These are phyloP conservation scores for Marchantia paleacea DNA, from an alignment of 225 moss, liverwort and hornwort species.

Conservation along the genomic window DNA sequence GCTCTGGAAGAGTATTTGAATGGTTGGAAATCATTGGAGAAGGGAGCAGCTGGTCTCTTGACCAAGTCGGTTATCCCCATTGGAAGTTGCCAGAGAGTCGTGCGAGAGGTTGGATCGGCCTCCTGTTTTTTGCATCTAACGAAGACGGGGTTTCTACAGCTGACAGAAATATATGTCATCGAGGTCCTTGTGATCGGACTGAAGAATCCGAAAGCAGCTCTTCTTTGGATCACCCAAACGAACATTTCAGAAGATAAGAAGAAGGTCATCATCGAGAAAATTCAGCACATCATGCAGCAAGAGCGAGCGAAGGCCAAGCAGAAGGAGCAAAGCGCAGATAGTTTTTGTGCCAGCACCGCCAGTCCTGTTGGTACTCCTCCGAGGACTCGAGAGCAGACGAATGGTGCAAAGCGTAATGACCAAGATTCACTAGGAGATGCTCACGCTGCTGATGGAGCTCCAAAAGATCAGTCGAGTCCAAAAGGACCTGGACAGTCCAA, in stretches of 20 bases:
- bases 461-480: not conserved
- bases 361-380: not conserved
- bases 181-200: conserved; percentile 36
- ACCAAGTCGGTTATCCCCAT: not conserved
- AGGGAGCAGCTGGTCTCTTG: conserved; percentile 6
- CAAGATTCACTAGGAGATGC: not conserved
- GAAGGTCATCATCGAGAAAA: not conserved
- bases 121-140: conserved; percentile 13
- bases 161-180: conserved; percentile 36
- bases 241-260: conserved; percentile 32
- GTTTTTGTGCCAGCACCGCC: conserved; percentile 1
- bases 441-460: not conserved
- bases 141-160: conserved; percentile 33
- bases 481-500: conserved; percentile 8
- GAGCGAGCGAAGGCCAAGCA: conserved; percentile 18
- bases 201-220: conserved; percentile 26
- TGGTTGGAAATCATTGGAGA: conserved; percentile 29
- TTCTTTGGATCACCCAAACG: conserved; percentile 31
- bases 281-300: conserved; percentile 9
- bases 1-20: conserved; percentile 41
- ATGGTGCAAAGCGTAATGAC: not conserved
- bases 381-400: conserved; percentile 12
- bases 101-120: not conserved
- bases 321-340: conserved; percentile 11
- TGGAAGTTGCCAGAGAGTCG: not conserved